phyloP scores from a whole-genome alignment of 441 rosid species.

The Mallotus japonicus region DNA sequence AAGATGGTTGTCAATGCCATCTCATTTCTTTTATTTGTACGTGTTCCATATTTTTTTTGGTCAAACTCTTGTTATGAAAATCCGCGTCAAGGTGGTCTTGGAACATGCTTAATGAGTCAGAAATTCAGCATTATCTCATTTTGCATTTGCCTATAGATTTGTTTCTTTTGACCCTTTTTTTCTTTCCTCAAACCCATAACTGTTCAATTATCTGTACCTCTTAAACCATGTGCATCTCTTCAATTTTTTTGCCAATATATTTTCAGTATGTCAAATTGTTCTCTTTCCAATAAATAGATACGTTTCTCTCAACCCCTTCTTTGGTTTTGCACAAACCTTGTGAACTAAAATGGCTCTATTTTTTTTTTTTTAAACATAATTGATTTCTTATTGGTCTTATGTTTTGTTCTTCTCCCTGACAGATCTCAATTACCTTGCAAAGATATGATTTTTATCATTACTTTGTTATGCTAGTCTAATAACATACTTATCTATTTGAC shows the following conservation, averaged over 20 bases:
- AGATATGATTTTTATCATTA: not conserved
- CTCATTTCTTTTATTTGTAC: not conserved
- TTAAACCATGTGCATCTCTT: not conserved
- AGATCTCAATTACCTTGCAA: constrained; percentile 6
- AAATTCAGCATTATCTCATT: not conserved
- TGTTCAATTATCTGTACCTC: not conserved
- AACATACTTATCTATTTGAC: constrained; percentile 35
- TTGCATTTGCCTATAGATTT: not conserved
- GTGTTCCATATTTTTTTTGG: not conserved
- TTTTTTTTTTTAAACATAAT: not conserved
- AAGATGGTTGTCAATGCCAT: not conserved
- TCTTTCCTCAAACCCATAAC: not conserved
- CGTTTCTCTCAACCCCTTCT: not conserved
- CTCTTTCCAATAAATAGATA: not conserved
- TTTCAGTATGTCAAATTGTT: not conserved
- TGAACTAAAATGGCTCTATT: not conserved
- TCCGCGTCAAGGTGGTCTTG: not conserved
- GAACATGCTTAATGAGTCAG: not conserved
- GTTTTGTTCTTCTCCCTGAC: not conserved
- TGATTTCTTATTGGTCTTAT: not conserved
- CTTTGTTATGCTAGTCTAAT: constrained; percentile 3
- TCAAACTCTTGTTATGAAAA: not conserved
- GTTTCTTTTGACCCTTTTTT: not conserved
- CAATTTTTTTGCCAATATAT: not conserved
- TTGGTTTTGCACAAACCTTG: not conserved